Evolutionary conservation across 1,284 basidiomycete species (phyloP).

Genomic region (Trichosporon asahii): DNA sequence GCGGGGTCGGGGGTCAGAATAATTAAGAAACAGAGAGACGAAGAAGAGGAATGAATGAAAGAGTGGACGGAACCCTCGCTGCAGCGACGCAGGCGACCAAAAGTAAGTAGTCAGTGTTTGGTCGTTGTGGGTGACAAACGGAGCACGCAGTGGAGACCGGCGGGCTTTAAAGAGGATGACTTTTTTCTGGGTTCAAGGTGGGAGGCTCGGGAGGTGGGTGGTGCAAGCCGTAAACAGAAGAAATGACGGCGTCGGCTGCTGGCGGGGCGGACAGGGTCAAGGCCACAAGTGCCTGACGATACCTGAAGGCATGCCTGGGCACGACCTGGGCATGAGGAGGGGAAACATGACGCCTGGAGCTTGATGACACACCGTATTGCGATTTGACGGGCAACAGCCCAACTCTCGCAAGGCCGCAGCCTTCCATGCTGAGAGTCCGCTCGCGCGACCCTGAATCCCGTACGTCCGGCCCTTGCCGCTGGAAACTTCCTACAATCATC

Average conservation of each 20-base stretch:
- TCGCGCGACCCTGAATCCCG: background rate
- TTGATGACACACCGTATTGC: background rate
- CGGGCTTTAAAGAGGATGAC: constrained; percentile 2
- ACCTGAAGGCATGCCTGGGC: background rate
- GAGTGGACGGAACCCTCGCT: constrained; percentile 4
- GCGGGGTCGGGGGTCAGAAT: background rate
- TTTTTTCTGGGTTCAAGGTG: background rate
- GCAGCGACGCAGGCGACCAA: background rate
- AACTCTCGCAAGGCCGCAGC: background rate
- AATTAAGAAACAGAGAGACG: background rate
- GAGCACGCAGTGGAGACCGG: background rate
- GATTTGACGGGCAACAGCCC: background rate
- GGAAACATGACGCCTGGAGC: background rate
- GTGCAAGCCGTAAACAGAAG: constrained; percentile 1
- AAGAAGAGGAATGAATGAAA: background rate
- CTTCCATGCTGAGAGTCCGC: too few species aligned
- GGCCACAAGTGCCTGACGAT: background rate
- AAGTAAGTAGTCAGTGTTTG: background rate
- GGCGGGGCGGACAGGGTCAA: background rate
- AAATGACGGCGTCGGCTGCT: background rate
- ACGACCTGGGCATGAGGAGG: background rate
- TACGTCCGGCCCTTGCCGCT: background rate
- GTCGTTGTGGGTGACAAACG: background rate
- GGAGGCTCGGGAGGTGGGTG: background rate
- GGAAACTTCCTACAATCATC: background rate